phyloP scores from a whole-genome alignment of 192 early-diverging fungal genomes.

The Coemansia erecta region DNA sequence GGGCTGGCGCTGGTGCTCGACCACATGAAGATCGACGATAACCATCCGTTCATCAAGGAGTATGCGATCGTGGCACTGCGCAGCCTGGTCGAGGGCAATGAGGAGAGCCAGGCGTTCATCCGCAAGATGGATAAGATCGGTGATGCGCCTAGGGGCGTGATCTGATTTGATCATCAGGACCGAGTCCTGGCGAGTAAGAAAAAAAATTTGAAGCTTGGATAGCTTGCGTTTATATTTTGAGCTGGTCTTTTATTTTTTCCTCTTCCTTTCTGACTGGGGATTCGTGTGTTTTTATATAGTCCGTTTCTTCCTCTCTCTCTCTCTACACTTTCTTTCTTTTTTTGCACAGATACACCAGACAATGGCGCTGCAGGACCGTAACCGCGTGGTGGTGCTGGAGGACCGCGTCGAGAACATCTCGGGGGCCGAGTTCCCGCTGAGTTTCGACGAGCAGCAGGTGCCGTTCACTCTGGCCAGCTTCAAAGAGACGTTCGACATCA shows the following conservation, averaged over 20 bases:
- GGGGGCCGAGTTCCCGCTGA: slow-evolving; percentile 47
- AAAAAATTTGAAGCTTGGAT: too few relatives aligned
- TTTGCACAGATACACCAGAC: neutral
- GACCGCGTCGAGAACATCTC: slow-evolving; percentile 54
- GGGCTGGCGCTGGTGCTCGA: slow-evolving; percentile 46
- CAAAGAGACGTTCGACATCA: slow-evolving; percentile 41
- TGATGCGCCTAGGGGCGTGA: slow-evolving; percentile 10
- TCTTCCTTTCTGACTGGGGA: too few relatives aligned
- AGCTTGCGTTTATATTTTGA: too few relatives aligned
- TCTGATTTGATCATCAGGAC: slow-evolving; percentile 8
- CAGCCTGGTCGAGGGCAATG: slow-evolving; percentile 32
- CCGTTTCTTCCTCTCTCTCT: neutral
- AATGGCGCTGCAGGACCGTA: slow-evolving; percentile 47
- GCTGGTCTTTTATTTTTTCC: too few relatives aligned
- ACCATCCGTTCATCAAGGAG: slow-evolving; percentile 51
- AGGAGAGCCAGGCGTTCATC: slow-evolving; percentile 35
- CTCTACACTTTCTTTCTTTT: neutral
- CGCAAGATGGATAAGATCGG: slow-evolving; percentile 19
- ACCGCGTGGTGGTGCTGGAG: slow-evolving; percentile 48
- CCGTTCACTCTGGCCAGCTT: slow-evolving; percentile 31
- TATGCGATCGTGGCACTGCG: slow-evolving; percentile 43
- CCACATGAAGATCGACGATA: slow-evolving; percentile 49
- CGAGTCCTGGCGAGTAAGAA: too few relatives aligned
- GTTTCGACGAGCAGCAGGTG: slow-evolving; percentile 24
- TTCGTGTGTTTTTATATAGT: neutral